Evolutionary conservation across 768 basidiomycete genomes (phyloP), one percentile per base, ranked within the genome.

Genomic region (Xanthoconium stramineum): DNA sequence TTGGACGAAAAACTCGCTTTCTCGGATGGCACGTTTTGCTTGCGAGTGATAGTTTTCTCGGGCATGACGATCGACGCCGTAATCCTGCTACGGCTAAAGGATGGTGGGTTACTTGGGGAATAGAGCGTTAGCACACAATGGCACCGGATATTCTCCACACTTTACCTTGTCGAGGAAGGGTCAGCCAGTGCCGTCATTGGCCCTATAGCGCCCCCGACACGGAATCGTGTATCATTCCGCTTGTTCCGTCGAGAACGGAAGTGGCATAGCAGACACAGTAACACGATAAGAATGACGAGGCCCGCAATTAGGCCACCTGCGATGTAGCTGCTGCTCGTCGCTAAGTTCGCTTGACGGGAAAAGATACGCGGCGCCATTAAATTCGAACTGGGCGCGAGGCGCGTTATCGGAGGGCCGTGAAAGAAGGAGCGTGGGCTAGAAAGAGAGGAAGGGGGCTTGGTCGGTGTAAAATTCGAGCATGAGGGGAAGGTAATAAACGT

Each of bases 41-140:
- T 67, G 35, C 70, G 74, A 28, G 74, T 58, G 55, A 81, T 67
- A 20, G 76, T 74, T 62, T 76, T 80, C 15, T 76, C 74, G 11
- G 88, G 88, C 55, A 88, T 73, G 28, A 82, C 59, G 52, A 88
- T 73, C 40, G 75, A 75, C 13, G 72, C 57, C 28, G 78, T 75
- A 45, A 84, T 52, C 42, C 76, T 72, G 12, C 65, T 61, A 39
- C 81, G 73, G 17, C 81, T 81, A 67, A 74, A 82, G 67, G 30
- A 50, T 57, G 59, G 56, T 54, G 46, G 24, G 24, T 24, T 47
- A 50, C 56, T 64, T 45, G 39, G 45, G 32, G 15, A 56, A 17
- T 13, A 40, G 42, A 10, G 24, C 24, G 24, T 64, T 24, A 59
- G 40, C 35, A 35, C 8, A 3, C 8, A 33, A 35, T 8, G 19